Conservation (phyloP, 345 rosid species). For the Pugionium cornutum region DNA sequence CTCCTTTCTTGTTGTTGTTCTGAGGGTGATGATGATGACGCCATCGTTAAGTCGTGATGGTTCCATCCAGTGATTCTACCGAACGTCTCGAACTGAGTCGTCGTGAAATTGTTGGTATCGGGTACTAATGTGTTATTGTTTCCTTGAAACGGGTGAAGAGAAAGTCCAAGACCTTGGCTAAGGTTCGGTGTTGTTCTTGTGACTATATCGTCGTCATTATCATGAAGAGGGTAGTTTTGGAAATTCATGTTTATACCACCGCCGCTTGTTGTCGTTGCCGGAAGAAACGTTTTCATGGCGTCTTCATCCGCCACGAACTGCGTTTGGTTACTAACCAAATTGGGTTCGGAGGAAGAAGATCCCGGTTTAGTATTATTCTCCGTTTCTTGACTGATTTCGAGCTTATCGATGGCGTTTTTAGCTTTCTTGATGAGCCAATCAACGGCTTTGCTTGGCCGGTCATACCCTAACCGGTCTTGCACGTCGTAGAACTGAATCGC, state of each 20-base stretch:
- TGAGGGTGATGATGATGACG: constrained; percentile 38
- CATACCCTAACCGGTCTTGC: too few species aligned
- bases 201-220: constrained; percentile 40
- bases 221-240: constrained; percentile 53
- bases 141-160: constrained; percentile 58
- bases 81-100: too few species aligned
- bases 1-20: constrained; percentile 44
- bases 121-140: constrained; percentile 32
- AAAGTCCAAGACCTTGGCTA: constrained; percentile 62
- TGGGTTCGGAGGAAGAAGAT: constrained; percentile 46
- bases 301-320: constrained; percentile 46
- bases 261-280: constrained; percentile 42
- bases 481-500: too few species aligned
- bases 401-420: constrained; percentile 69
- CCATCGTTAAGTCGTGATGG: too few species aligned
- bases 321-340: too few species aligned
- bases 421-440: constrained; percentile 90
- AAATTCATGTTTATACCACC: constrained; percentile 44
- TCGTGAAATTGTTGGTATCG: constrained; percentile 34
- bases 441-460: too few species aligned
- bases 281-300: constrained; percentile 68
- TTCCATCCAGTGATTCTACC: too few species aligned
- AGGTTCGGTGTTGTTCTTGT: constrained; percentile 50
- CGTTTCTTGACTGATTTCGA: constrained; percentile 52
- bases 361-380: constrained; percentile 34